Conservation (phyloP, 2,329 filamentous ascomycete species). For the Apiospora marii region DNA sequence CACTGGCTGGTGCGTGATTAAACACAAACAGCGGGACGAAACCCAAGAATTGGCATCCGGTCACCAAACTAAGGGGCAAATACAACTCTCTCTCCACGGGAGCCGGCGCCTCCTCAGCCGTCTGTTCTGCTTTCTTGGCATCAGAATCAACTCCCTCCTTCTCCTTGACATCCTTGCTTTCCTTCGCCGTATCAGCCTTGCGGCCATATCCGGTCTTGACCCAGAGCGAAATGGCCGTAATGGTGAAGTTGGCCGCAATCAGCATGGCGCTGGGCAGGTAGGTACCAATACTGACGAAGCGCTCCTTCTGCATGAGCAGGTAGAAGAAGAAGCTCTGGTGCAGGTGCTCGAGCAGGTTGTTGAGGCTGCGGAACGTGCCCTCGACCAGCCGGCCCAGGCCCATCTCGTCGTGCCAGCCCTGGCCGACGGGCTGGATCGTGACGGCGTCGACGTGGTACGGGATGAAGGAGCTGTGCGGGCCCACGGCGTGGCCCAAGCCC, state of each 20-base stretch:
- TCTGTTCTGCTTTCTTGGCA: background rate
- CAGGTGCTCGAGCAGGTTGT: conserved; percentile 94
- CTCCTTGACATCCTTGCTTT: conserved; percentile 32
- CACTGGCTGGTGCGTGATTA: conserved; percentile 73
- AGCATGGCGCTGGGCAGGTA: conserved; percentile 98
- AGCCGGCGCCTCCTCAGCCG: conserved; percentile 27
- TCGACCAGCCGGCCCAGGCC: conserved; percentile 89
- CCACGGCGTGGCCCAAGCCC: conserved; percentile 85
- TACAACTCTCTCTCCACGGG: conserved; percentile 71
- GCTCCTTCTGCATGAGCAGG: conserved; percentile 86
- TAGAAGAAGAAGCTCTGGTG: conserved; percentile 99
- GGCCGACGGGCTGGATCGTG: conserved; percentile 86
- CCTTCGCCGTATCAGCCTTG: conserved; percentile 34
- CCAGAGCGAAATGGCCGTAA: conserved; percentile 96
- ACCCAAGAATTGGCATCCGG: conserved; percentile 77
- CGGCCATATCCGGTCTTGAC: conserved; percentile 76
- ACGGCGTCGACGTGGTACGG: conserved; percentile 97
- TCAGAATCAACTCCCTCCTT: conserved; percentile 37
- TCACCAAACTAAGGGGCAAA: conserved; percentile 76
- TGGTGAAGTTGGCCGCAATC: conserved; percentile 91
- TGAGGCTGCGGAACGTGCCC: conserved; percentile 89
- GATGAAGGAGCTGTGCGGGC: conserved; percentile 94
- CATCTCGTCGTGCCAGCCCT: conserved; percentile 99
- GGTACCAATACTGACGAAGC: conserved; percentile 97
- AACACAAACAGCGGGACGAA: conserved; percentile 86